Conservation (phyloP, 1,284 basidiomycete species). For the Neonothopanus nambi region DNA sequence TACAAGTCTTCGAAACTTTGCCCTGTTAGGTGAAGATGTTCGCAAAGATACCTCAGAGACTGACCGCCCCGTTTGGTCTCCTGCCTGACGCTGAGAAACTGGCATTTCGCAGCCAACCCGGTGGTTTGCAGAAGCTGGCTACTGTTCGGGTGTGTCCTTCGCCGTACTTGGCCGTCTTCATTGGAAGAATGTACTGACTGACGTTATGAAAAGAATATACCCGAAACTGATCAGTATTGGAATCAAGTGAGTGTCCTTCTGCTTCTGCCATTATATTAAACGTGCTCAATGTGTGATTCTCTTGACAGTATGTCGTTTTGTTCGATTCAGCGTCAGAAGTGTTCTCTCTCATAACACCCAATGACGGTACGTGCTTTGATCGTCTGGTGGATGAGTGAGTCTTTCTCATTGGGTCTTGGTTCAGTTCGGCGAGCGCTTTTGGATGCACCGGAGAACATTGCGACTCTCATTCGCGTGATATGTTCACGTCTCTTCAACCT, state of each 20-base stretch:
- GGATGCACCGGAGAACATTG: conserved; percentile 82
- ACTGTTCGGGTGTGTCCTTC: conserved; percentile 60
- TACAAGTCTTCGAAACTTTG: not conserved
- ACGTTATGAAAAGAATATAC: conserved; percentile 57
- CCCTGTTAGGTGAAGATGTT: conserved; percentile 49
- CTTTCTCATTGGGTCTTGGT: not conserved
- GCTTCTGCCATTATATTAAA: not conserved
- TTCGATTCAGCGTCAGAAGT: conserved; percentile 90
- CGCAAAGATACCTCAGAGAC: conserved; percentile 64
- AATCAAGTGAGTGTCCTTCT: conserved; percentile 77
- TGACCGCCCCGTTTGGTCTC: conserved; percentile 78
- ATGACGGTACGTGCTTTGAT: conserved; percentile 68
- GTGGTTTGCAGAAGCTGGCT: conserved; percentile 76
- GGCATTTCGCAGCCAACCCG: conserved; percentile 78
- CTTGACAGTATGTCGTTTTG: conserved; percentile 69
- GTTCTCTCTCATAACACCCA: conserved; percentile 81
- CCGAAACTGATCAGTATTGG: conserved; percentile 78
- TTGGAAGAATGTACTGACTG: conserved; percentile 10
- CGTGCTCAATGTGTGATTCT: conserved; percentile 12
- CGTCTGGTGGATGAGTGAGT: not conserved
- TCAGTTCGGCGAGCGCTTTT: conserved; percentile 80
- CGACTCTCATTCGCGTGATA: conserved; percentile 76
- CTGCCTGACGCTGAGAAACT: conserved; percentile 86
- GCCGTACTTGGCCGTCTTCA: not conserved
- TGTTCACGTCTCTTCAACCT: conserved; percentile 79